These are phyloP conservation scores for Sphagnum contortum DNA, from an alignment of 225 moss, liverwort and hornwort genomes.

Conservation along the genomic window DNA sequence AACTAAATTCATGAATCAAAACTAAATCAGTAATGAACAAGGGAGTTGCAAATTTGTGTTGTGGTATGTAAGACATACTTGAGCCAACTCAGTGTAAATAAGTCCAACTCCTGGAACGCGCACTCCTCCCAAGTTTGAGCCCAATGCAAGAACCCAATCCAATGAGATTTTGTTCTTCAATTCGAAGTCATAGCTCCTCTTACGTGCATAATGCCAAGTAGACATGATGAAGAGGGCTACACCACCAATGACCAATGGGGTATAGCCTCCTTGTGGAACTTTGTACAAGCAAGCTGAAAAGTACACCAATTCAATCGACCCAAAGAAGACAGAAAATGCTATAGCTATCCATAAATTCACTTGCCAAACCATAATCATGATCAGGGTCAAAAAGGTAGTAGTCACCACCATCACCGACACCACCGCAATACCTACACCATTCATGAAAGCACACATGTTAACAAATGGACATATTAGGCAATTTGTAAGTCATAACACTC, in stretches of 20 bases:
- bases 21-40: too few relatives aligned
- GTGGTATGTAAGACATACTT: constrained; percentile 11
- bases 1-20: too few relatives aligned
- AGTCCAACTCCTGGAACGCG: constrained; percentile 81
- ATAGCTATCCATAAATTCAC: constrained; percentile 25
- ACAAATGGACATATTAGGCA: too few relatives aligned
- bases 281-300: constrained; percentile 70
- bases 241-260: constrained; percentile 57
- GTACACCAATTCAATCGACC: constrained; percentile 53
- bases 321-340: constrained; percentile 22
- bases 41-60: too few relatives aligned
- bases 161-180: constrained; percentile 62
- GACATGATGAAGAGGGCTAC: constrained; percentile 47
- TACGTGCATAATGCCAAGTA: constrained; percentile 71
- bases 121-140: constrained; percentile 55
- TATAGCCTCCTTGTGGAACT: constrained; percentile 79
- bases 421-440: constrained; percentile 67
- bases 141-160: constrained; percentile 66
- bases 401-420: constrained; percentile 76
- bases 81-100: constrained; percentile 73
- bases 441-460: not conserved
- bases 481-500: not conserved
- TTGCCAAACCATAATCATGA: constrained; percentile 83
- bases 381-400: constrained; percentile 50
- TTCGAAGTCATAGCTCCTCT: constrained; percentile 63